Evolutionary conservation across 139 green algal genomes (phyloP).

Genomic region (Tetraselmis chui): DNA sequence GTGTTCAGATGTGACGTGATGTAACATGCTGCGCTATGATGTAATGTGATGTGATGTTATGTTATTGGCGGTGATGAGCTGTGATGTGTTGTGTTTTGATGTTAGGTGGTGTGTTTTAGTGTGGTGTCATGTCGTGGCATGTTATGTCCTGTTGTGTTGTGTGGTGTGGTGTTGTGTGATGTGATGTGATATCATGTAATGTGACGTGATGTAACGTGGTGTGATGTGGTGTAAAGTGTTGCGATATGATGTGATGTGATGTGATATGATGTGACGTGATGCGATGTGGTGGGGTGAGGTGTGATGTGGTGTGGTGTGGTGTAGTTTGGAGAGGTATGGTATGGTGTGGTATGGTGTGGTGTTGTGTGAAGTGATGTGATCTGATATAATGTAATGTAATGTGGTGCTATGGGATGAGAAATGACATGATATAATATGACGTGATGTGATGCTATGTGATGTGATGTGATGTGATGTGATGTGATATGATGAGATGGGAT

Average conservation of each 20-base stretch:
- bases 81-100: too few species aligned
- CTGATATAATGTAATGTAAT: neutral
- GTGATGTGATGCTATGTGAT: neutral
- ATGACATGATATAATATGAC: neutral
- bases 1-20: neutral
- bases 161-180: neutral
- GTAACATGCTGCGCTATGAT: neutral
- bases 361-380: neutral
- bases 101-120: neutral
- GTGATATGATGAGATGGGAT: neutral
- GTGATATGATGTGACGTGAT: neutral
- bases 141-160: neutral
- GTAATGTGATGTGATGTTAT: too few species aligned
- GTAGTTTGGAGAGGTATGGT: neutral
- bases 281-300: neutral
- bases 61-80: too few species aligned
- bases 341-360: neutral
- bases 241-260: neutral
- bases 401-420: neutral
- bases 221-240: neutral
- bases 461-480: neutral
- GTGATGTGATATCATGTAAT: constrained; percentile 2
- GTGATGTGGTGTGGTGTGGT: neutral
- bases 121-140: constrained; percentile 8
- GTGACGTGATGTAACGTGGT: constrained; percentile 4